Evolutionary conservation across 148 eudicot species (phyloP), one percentile per base, ranked within the genome.

Genomic region (Rhododendron griersonianum): DNA sequence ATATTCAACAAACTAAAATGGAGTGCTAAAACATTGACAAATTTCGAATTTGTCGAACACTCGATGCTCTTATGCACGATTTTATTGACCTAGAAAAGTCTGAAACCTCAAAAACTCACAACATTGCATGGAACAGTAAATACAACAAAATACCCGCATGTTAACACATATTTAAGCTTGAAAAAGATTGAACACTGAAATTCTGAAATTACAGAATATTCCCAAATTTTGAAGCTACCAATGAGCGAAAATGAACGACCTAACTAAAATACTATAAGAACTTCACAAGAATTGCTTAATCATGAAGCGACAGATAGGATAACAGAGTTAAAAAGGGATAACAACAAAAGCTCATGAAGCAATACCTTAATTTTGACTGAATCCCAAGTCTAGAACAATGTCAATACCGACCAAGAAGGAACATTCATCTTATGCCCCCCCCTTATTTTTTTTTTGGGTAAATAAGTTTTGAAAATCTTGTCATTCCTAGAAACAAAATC

Each of bases 341-440:
- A 73, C 30, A 53, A 21, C 50, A 84, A 6, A 6, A 75, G n/a
- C 51, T 74, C 86, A 23, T 3, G 28, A 84, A 76, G 86, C 86
- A 84, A 84, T 84, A 76, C 86, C 86, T 84, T 84, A 21, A 76
- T 76, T 76, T 75, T 57, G 80, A 84, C 81, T 51, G 69, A 84
- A 53, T 84, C 48, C 39, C 81, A 84, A 75, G 86, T 51, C 33
- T 39, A 33, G 86, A 84, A 84, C 81, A 84, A 75, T 84, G 33
- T 23, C 1, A 84, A 75, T 37, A 45, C 81, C 81, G 23, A 84
- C 63, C 11, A 48, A 71, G 28, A 84, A 75, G 86, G 73, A 67
- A 84, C 50, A 53, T 35, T 83, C 69, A 76, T 37, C 45, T 71
- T 30, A 55, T 75, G 1, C 77, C 77, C 37, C 81, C 13, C 5